Evolutionary conservation across 116 monocot genomes (phyloP).

Genomic region (Dioscorea cayenensis): DNA sequence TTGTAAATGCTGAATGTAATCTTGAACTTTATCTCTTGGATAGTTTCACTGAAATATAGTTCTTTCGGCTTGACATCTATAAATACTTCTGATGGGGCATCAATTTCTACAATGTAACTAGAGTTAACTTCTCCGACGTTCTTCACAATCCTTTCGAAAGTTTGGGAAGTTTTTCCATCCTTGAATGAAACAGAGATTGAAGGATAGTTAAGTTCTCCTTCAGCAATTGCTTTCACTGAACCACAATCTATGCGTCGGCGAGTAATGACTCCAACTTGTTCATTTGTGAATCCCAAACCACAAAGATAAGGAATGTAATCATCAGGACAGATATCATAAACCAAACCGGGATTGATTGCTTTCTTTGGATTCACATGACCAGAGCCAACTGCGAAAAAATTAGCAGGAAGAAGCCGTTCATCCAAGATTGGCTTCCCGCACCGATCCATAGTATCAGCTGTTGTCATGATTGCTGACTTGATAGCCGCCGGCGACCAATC

Average conservation of each 20-base stretch:
- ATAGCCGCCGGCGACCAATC: slow-evolving; percentile 15
- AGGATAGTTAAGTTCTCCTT: slow-evolving; percentile 4
- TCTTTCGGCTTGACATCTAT: neutral
- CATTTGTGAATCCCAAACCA: neutral
- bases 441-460: neutral
- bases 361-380: slow-evolving; percentile 16
- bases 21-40: neutral
- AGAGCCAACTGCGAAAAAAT: slow-evolving; percentile 6
- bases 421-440: neutral
- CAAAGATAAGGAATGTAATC: slow-evolving; percentile 15
- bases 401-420: neutral
- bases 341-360: slow-evolving; percentile 10
- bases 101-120: neutral
- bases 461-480: slow-evolving; percentile 22
- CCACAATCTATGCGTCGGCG: too few relatives aligned
- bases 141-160: neutral
- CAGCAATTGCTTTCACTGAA: neutral
- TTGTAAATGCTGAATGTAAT: neutral
- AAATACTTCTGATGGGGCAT: neutral
- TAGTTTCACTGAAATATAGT: neutral
- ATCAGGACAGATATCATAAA: slow-evolving; percentile 4
- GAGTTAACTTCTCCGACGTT: neutral
- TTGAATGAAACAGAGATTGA: neutral
- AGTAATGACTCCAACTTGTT: too few relatives aligned
- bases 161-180: neutral